These are phyloP conservation scores for Malus hybrid DNA, from an alignment of 331 rosid species.

Conservation along the genomic window DNA sequence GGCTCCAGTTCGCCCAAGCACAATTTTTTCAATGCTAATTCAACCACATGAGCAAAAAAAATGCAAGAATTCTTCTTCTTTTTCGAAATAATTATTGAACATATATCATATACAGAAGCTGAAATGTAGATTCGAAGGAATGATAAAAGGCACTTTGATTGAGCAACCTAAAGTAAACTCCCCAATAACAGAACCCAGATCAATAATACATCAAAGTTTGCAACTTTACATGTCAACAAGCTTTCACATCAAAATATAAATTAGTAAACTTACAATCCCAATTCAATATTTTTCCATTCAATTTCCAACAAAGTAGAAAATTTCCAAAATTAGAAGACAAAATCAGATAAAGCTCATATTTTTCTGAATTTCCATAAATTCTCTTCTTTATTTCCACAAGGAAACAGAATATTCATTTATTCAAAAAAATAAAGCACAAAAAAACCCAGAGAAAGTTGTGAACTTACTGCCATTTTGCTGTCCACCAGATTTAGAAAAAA, in stretches of 20 bases:
- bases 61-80: background rate
- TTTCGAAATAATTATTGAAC: background rate
- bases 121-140: constrained; percentile 1
- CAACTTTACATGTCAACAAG: background rate
- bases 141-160: background rate
- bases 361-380: background rate
- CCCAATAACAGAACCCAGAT: constrained; percentile 3
- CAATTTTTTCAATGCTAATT: background rate
- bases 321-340: background rate
- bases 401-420: constrained; percentile 12
- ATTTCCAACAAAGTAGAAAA: background rate
- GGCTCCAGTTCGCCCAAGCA: background rate
- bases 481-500: constrained; percentile 25
- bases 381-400: constrained; percentile 4
- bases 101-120: background rate
- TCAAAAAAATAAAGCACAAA: constrained; percentile 3
- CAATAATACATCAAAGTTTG: constrained; percentile 1
- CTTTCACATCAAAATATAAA: background rate
- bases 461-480: constrained; percentile 72
- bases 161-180: background rate
- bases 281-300: background rate
- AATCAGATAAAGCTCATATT: background rate
- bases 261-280: background rate
- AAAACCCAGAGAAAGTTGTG: background rate
- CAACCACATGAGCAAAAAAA: background rate